A percentile compares a stretch with the other conserved stretches of the same genome.
These are phyloP conservation scores for Trichophyton schoenleinii DNA, from an alignment of 2,329 filamentous ascomycete species.

Conservation along the genomic window DNA sequence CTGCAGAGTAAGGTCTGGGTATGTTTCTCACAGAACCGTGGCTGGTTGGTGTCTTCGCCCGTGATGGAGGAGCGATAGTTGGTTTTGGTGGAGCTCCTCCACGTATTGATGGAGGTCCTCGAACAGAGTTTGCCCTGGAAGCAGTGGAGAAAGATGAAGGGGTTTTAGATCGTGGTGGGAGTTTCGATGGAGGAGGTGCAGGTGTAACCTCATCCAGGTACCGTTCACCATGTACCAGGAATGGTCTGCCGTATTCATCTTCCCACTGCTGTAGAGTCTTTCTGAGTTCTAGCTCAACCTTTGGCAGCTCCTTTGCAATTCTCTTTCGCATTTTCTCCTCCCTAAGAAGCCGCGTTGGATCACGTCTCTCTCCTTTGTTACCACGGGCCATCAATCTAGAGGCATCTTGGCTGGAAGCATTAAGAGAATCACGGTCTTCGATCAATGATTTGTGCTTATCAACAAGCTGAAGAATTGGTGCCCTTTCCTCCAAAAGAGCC, in stretches of 20 bases:
- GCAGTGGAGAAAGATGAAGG: conserved; percentile 26
- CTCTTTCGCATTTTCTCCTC: conserved; percentile 99
- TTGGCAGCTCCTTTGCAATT: conserved; percentile 90
- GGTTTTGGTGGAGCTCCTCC: conserved; percentile 27
- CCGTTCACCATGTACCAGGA: conserved; percentile 81
- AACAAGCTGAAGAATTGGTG: conserved; percentile 67
- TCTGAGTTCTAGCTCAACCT: conserved; percentile 70
- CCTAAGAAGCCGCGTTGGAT: conserved; percentile 81
- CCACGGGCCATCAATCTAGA: conserved; percentile 85
- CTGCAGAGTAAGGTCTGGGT: neutral
- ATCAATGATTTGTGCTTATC: conserved; percentile 74
- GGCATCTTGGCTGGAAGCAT: conserved; percentile 86
- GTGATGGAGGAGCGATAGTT: conserved; percentile 27
- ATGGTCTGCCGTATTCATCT: conserved; percentile 84
- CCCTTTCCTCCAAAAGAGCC: conserved; percentile 70
- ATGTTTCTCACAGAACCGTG: neutral
- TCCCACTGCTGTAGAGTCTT: conserved; percentile 80
- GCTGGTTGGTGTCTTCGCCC: conserved; percentile 37
- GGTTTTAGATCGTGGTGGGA: conserved; percentile 41
- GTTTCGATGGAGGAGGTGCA: conserved; percentile 53
- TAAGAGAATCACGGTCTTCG: conserved; percentile 73
- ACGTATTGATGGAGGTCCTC: conserved; percentile 23
- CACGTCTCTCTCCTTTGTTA: conserved; percentile 83
- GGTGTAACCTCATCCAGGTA: conserved; percentile 72
- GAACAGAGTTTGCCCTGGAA: conserved; percentile 17